Base-by-base conservation (phyloP, 768 basidiomycete genomes). In the Asterophora parasitica region DNA sequence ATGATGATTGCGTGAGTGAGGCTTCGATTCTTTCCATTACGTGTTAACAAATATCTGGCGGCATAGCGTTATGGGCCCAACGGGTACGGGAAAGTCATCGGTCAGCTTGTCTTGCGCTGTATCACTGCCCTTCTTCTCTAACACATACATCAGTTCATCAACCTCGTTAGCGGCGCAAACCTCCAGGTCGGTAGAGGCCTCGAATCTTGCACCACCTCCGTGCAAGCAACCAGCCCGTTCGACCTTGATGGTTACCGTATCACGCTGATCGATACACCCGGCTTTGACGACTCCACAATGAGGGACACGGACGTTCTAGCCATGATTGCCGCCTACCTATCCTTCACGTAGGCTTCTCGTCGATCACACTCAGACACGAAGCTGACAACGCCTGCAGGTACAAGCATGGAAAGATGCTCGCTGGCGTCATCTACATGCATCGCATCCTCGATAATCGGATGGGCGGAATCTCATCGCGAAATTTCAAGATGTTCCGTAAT, bases 261-360 rank as follows among this genome's bases (percentile, higher is more conserved):
- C 30, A 71, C 63, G 0, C 58, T 83, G 13, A 71, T 83, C 38
- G 81, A 82, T 52, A 82, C 81, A 0, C 80, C 81, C 0, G 81
- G 81, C 4, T 82, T 81, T 47, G 80, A 80, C 51, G 78, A 81
- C 54, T 75, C 77, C 3, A 66, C 60, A 3, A 66, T 64, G 40
- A 74, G 68, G 38, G 78, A 79, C 43, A 66, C 71, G 0, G 74
- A 74, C 12, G 61, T 80, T 11, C 60, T 79, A 32, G 71, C 66
- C 36, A 70, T 76, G 69, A 79, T 79, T 20, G 73, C 78, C 0
- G 49, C 71, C 38, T 71, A 66, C 49, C 58, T 74, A 33, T 57
- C 65, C 4, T 57, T 57, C 11, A 55, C 65, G 70, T 71, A 50
- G 48, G 68, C 33, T 38, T 28, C 30, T 23, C 30, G 10, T 47